Base-by-base conservation (phyloP, 2,329 filamentous ascomycete genomes). In the Incumbomyces delicatus region DNA sequence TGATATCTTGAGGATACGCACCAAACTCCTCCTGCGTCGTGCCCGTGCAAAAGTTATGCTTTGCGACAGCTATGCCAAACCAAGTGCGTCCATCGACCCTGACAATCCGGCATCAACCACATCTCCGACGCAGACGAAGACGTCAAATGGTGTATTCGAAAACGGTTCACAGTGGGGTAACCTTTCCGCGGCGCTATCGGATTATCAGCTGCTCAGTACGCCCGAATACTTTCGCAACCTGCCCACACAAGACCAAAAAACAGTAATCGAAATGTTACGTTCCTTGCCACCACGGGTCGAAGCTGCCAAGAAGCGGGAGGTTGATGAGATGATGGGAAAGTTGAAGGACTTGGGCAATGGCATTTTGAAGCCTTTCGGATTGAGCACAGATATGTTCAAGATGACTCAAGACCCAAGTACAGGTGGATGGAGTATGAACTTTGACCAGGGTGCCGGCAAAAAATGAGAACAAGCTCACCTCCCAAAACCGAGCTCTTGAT, bases 301-400 rank as follows among this genome's bases (percentile, higher is more conserved):
- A 53, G 77, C 76, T 14, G 88, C 89, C 1, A 87, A 88, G 66
- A 83, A 95, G 60, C 77, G 76, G 56, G 92, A 98, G 66, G 87
- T 92, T 77, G 82, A 77, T 2, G 90, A 98, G 68, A 95, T 96
- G 88, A 94, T 95, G 88, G 86, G 84, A 14, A 95, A 96, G 69
- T 67, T 98, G 58, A 95, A 94, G 62, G 81, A 83, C 66, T 70
- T 98, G 50, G 92, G 92, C 0, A 95, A 98, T 61, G 87, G 88
- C 1, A 79, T 98, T 13, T 64, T 98, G 42, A 94, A 85, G 62
- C 90, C 90, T 0, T 96, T 96, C 70, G 92, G 92, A 1, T 66
- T 98, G 56, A 94, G 85, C 49, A 96, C 92, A 10, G 83, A 94
- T 38, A 95, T 94, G 63, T 96, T 98, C 61, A 81, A 95, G 53